Base-by-base conservation (phyloP, 176 grass and related monocot genomes). In the Eremochloa ophiuroides region DNA sequence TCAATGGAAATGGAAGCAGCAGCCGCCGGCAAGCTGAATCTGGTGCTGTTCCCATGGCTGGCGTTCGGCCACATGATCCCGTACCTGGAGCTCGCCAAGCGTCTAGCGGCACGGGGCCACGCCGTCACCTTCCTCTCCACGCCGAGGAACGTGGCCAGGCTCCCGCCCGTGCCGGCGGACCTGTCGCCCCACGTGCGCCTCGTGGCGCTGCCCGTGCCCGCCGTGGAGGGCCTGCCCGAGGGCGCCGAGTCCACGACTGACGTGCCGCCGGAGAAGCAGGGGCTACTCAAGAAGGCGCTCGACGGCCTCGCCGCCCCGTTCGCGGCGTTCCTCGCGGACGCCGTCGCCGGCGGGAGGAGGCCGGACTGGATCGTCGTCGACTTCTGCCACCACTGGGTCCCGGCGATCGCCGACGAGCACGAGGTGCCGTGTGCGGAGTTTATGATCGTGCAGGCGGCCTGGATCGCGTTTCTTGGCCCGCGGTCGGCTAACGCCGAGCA, bases 11-110 rank as follows among this genome's bases (percentile, higher is more conserved):
- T 40, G 66, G 20, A 40, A 60, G 73, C 38, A 27, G n/a, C 73
- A 2, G 33, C 12, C 51, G 47, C 3, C 56, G 38, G 15, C 2
- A 25, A 28, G 48, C 80, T 87, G 14, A 17, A 90, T n/a, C 31
- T 93, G 28, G 76, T 86, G 33, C 28, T 87, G 44, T 87, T 89
- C 77, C 91, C 91, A 2, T 93, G 91, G 91, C 67, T 89, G 35
- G 84, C 87, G 63, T 85, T 87, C 68, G 91, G 87, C 37, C 87
- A 87, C 71, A 37, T 89, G 71, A 53, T 87, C 20, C 87, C 87
- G 2, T 89, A 35, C 58, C 33, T 87, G 7, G 84, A 87, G 55
- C 81, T 87, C 62, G 81, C 65, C 27, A 87, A 89, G 75, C 63
- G 48, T 14, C 59, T 93, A 0, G 91, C 91, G 11, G 67, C 27